Evolutionary conservation across 768 basidiomycete genomes (phyloP), one percentile per base, ranked within the genome.

Genomic region (Termitomyces sp.): DNA sequence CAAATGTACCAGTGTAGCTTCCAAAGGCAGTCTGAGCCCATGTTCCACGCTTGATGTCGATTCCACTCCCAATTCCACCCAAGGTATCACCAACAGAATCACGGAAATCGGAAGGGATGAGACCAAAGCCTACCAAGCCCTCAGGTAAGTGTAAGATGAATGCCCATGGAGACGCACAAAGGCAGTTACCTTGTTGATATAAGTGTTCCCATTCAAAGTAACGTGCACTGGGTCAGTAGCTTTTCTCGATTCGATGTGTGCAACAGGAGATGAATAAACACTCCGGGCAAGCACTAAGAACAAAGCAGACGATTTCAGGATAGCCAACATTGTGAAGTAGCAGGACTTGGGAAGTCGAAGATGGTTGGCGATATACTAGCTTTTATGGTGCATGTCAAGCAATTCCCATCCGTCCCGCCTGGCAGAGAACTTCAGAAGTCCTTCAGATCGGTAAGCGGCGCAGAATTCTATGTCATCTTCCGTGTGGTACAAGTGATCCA

Each of bases 51-150:
- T 87, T 81, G 59, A 89, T 65, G 2, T 84, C 79, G 32, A 88
- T 86, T 3, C 84, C 85, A 60, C 85, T 85, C 15, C 87, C 87
- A 28, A 88, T 78, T 7, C 85, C 86, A 22, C 88, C 87, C 7
- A 87, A 61, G 0, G 85, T 87, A 64, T 87, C 83, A 1, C 82
- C 83, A 1, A 81, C 84, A 0, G 83, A 84, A 42, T 88, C 86
- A 4, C 64, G 75, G 63, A 81, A 79, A 67, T 84, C 74, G 2
- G 84, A 80, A 1, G 84, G 83, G 55, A 88, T 86, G n/a, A 82
- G 71, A 7, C 86, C 86, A 67, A 87, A 87, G 2, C 74, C 86
- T 13, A 86, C 84, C 0, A 86, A 66, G n/a, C 84, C 85, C 82
- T 62, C 22, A 46, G 24, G 11, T 39, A 35, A 53, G 35, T 8